Evolutionary conservation across 805 yeast species (phyloP), one percentile per base, ranked within the genome.

Genomic region (Kluyveromyces aestuarii): DNA sequence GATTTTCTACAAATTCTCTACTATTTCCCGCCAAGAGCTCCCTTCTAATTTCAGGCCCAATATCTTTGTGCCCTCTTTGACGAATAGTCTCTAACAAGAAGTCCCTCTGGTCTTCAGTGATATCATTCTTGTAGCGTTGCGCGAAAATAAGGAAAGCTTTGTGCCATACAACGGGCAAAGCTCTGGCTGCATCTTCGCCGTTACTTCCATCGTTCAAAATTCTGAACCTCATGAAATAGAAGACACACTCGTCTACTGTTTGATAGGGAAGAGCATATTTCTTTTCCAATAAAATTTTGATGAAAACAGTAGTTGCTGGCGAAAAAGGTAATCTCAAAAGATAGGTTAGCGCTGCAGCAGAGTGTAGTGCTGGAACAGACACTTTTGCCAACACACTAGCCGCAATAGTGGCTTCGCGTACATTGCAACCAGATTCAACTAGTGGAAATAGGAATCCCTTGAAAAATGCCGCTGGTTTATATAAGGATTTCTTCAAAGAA

Each of bases 91-190:
- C 97, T 63, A 93, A 70, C 52, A 93, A 72, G 68, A 91, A 88
- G 59, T 93, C 99, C 64, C 96, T 79, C 73, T 93, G 99, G 64
- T 93, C 99, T 59, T 88, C 96, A n/a, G 99, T 93, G 50, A 93
- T 87, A 73, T 93, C 99, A 63, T 93, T 91, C 67, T 91, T 93
- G 66, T 93, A 93, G 55, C 96, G 77, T 71, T 90, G 97, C 36
- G 97, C 96, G 72, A 93, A 93, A 1, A 93, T 84, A 49, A 93
- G 74, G 62, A 93, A 85, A 2, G 97, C 91, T 66, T 91, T 95
- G 66, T 95, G 98, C 98, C 99, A 93, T 37, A 91, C 91, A 16
- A 93, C 86, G 8, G 99, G 98, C 62, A 93, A 74, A 45, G 77
- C 62, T 45, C 72, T 67, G 17, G 68, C 69, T 48, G 75, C 66